phyloP scores from a whole-genome alignment of 768 basidiomycete species.

The Panaeolus papilionaceus region DNA sequence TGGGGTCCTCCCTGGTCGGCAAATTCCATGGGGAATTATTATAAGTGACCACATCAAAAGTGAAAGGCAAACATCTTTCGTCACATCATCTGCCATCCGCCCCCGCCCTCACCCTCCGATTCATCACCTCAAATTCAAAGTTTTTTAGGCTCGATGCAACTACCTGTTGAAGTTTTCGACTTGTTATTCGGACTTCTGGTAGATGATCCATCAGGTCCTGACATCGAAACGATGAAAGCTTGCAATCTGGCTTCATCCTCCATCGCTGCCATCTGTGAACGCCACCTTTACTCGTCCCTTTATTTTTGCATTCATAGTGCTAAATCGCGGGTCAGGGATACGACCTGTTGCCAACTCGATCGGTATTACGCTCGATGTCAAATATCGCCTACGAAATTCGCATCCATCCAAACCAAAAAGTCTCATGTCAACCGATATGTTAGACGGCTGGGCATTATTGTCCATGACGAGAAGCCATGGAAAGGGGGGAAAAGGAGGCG shows the following conservation, averaged over 20 bases:
- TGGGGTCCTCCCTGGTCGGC: too few species aligned
- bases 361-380: not conserved
- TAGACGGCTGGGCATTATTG: not conserved
- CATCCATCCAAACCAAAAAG: not conserved
- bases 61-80: too few species aligned
- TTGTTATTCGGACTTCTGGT: not conserved
- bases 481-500: not conserved
- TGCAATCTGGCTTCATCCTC: not conserved
- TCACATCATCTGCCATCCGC: too few species aligned
- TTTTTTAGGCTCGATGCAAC: not conserved
- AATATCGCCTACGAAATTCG: not conserved
- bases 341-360: not conserved
- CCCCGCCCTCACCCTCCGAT: too few species aligned
- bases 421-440: not conserved
- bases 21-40: too few species aligned
- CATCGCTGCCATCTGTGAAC: not conserved
- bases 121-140: too few species aligned
- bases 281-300: not conserved
- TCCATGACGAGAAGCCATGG: not conserved
- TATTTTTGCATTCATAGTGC: not conserved
- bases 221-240: slow-evolving; percentile 4
- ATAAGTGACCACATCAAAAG: too few species aligned
- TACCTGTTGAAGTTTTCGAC: not conserved
- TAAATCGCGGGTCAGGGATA: not conserved
- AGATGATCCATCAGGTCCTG: not conserved